Base-by-base conservation (phyloP, 345 rosid species). In the Populus pruinosa region DNA sequence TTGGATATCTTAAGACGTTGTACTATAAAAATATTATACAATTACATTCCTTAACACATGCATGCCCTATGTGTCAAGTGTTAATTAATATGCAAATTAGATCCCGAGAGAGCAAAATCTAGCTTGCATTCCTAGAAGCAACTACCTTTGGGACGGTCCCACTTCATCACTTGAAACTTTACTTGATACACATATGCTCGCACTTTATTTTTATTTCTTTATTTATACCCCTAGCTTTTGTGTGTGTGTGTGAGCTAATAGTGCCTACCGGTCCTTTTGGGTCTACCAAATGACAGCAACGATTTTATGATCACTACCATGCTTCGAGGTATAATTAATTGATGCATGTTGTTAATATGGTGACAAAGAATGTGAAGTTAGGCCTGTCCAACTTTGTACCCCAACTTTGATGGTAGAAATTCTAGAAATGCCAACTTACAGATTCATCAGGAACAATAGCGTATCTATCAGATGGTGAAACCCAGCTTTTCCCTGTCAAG, bases 361-460 rank as follows among this genome's bases (percentile, higher is more conserved):
- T 65, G 38, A 65, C 21, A 65, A 31, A 65, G 39, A 29, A 31
- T 8, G 39, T 31, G 69, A 31, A 65, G 16, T 14, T 65, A 31
- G 5, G 39, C 41, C 9, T 33, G 9, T 31, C 59, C 59, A 6
- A 53, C n/a, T 53, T 53, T 18, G 59, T 18, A 20, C 1, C 67
- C 35, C 67, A 4, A 27, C 35, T 63, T 25, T 63, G 67, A 63
- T 5, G 11, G 17, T 23, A 0, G 36, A 64, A 36, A 53, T 20
- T 74, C 11, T 18, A 36, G 43, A 71, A 70, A 64, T 53, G 55
- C 21, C 4, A 55, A 80, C 96, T 89, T 79, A 92, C 99, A 14
- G 86, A 85, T 88, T 96, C 97, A 72, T 86, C 88, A 31, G 98
- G 98, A 85, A 92, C 99, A 80, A 93, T 88, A 1, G 98, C 97